phyloP scores from a whole-genome alignment of 768 basidiomycete genomes.

The Trametes maxima region DNA sequence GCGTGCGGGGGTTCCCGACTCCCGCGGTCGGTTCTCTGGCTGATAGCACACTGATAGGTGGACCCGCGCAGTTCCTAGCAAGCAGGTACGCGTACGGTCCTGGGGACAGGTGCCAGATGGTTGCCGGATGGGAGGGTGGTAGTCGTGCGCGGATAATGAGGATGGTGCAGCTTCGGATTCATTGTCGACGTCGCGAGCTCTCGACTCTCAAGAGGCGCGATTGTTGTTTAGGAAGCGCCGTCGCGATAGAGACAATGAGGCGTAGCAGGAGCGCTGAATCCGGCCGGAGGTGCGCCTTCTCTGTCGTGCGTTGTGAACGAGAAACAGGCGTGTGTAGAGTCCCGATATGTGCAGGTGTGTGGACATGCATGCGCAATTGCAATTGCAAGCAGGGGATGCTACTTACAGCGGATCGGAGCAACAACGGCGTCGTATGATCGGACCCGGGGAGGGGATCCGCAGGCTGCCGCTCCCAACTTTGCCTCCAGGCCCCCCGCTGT shows the following conservation, averaged over 20 bases:
- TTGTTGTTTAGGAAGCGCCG: neutral
- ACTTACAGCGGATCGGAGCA: slow-evolving; percentile 12
- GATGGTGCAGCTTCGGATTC: no score
- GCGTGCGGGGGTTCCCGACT: neutral
- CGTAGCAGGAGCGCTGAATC: no score
- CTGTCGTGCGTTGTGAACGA: neutral
- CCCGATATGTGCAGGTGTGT: no score
- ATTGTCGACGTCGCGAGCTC: no score
- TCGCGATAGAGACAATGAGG: slow-evolving; percentile 7
- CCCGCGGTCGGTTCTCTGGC: neutral
- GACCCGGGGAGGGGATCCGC: neutral
- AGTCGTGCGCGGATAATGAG: slow-evolving; percentile 11
- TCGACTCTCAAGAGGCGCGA: no score
- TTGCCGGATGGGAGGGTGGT: neutral
- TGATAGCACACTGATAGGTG: no score
- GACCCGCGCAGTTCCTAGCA: no score
- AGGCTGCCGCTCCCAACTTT: neutral
- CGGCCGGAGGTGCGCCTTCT: neutral
- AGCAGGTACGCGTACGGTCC: no score
- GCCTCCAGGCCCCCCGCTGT: neutral
- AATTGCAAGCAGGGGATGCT: no score
- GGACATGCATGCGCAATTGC: no score
- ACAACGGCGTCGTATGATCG: neutral
- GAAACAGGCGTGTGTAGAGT: no score
- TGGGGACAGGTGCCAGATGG: neutral